Evolutionary conservation across 1,139 yeast genomes (phyloP), one percentile per base, ranked within the genome.

Genomic region (Hyphopichia fennica): DNA sequence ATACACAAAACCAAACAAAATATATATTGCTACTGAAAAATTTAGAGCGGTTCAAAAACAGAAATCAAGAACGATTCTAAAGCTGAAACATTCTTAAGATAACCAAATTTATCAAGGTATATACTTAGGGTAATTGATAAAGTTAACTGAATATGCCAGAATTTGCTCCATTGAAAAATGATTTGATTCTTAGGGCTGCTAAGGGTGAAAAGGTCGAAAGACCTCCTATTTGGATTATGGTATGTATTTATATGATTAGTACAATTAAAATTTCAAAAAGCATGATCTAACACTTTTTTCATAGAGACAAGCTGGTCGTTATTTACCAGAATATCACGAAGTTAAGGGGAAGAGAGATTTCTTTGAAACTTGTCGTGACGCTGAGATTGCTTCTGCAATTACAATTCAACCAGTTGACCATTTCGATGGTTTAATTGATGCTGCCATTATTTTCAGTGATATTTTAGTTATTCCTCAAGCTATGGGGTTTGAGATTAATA

Each of bases 181-280:
- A 93, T 60, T 76, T 91, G 57, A 84, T 93, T 37, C 72, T 93
- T 49, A 75, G 99, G 56, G 97, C 98, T 3, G 97, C 99, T 18
- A 57, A 49, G 36, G 78, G 78, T 40, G 96, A 91, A 60, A 71
- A 71, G 52, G 97, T 93, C 38, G 99, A 93, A 67, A 82, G 99
- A 62, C 97, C 99, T 1, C 99, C 99, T 20, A 82, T 93, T 47
- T 93, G 99, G 99, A 87, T 93, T 54, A 93, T 93, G 99, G 83
- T 78, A 65, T 46, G 81, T 66, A 19, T 34, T 30, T 22, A 13
- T 4, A n/a, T n/a, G n/a, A n/a, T n/a, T n/a, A n/a, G n/a, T n/a
- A n/a, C n/a, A n/a, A n/a, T n/a, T n/a, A n/a, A n/a, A n/a, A n/a
- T n/a, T 14, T 16, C 16, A 18, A 29, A 29, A n/a, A n/a, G n/a